Conservation (phyloP, 2,329 filamentous ascomycete species). For the Paecilomyces dactylethromorphus region DNA sequence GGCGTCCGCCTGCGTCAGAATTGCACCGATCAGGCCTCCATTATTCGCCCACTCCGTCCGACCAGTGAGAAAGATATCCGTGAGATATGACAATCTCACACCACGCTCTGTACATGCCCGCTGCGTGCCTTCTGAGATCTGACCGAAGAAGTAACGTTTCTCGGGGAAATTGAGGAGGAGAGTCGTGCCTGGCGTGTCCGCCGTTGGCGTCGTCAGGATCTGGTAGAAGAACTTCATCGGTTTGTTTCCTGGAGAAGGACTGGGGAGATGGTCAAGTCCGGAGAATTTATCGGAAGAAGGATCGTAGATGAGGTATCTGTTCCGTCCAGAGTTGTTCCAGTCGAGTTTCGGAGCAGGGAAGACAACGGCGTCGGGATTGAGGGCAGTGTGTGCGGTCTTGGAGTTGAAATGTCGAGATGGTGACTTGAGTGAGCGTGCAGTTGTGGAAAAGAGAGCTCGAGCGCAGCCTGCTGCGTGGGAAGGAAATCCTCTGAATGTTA, state of each 20-base stretch:
- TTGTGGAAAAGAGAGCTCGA: neutral
- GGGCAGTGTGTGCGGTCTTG: neutral
- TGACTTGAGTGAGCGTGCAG: neutral
- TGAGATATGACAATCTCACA: conserved; percentile 56
- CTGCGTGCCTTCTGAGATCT: conserved; percentile 77
- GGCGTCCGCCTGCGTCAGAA: conserved; percentile 74
- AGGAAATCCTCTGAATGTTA: neutral
- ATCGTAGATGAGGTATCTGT: conserved; percentile 19
- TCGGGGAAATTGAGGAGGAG: conserved; percentile 74
- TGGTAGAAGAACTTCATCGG: conserved; percentile 70
- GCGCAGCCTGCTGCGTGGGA: neutral
- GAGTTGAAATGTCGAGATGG: neutral
- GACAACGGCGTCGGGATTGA: neutral
- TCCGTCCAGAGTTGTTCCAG: conserved; percentile 3
- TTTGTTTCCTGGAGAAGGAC: conserved; percentile 2
- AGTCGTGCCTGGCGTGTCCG: conserved; percentile 76
- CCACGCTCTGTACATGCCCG: conserved; percentile 65
- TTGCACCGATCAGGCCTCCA: conserved; percentile 77
- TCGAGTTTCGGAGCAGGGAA: neutral
- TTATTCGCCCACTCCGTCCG: conserved; percentile 65
- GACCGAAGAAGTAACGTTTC: conserved; percentile 79
- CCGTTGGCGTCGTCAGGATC: conserved; percentile 73
- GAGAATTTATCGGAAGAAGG: conserved; percentile 8
- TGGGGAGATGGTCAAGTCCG: conserved; percentile 6
- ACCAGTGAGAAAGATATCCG: conserved; percentile 78